Evolutionary conservation across 192 early-diverging fungal genomes (phyloP), one percentile per base, ranked within the genome.

Genomic region (Gonapodya sp.): DNA sequence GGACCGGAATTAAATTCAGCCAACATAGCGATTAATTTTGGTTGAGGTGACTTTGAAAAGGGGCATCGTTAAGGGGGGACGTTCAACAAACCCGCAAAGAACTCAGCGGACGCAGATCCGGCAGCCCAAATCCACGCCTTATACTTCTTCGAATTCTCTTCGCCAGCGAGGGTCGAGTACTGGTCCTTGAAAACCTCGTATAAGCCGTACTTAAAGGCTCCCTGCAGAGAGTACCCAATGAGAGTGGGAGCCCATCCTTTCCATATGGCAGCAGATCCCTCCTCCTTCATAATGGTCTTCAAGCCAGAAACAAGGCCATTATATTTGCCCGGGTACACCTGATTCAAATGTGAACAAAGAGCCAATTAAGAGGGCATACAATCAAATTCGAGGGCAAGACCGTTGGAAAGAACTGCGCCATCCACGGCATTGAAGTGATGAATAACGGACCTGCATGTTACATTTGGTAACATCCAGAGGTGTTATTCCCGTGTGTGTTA

Each of bases 151-250:
- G 94, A 90, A 83, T 84, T 85, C 87, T 95, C 89, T 78, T 92
- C 92, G 80, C 92, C 92, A 36, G 85, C 91, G 2, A 89, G 2
- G 36, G 85, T 83, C 74, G 87, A 82, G 81, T 92, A 94, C 80
- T 87, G 84, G 85, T 93, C 89, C 87, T 96, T 96, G 90, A 95
- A 96, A 81, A 92, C 83, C 86, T 96, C 95, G 87, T 96, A 95
- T 78, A 94, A 91, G 33, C 95, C 95, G 86, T 94, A 96, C 87
- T 96, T 96, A 88, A 92, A 90, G 82, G 90, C 86, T 82, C 94
- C 94, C 86, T 96, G 94, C 74, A 92, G 81, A 64, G 93, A 94
- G 88, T 96, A 96, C n/a, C 95, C 95, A 64, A 94, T 80, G 34
- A 94, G 84, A 18, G 94, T 96, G 32, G 95, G 94, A 2, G 86